These are phyloP conservation scores for Tricladium varicosporioides DNA, from an alignment of 2,329 filamentous ascomycete species.

Conservation along the genomic window DNA sequence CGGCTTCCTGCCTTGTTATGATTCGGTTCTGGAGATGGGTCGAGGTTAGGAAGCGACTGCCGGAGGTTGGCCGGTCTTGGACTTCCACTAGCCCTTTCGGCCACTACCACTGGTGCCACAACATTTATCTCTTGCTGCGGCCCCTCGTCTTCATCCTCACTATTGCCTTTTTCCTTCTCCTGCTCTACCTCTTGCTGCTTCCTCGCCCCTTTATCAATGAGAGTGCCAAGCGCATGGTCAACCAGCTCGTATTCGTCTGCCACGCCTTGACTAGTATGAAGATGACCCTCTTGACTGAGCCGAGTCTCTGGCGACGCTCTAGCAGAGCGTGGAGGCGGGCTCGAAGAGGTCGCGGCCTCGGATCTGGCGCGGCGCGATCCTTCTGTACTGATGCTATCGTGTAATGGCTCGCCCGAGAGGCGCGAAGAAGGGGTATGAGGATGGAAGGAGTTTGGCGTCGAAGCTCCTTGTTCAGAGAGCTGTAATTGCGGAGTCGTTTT, in stretches of 20 bases:
- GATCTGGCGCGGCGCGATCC: too few species aligned
- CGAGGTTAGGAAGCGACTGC: slow-evolving; percentile 14
- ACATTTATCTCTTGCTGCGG: slow-evolving; percentile 11
- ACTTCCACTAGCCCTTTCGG: slow-evolving; percentile 13
- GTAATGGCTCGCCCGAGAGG: too few species aligned
- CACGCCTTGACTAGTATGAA: slow-evolving; percentile 16
- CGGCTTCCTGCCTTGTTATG: slow-evolving; percentile 11
- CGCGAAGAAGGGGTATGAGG: too few species aligned
- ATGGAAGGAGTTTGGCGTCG: too few species aligned
- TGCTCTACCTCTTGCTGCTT: slow-evolving; percentile 12
- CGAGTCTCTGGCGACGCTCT: slow-evolving; percentile 18
- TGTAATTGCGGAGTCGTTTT: too few species aligned
- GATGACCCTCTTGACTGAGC: slow-evolving; percentile 13
- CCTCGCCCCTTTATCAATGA: slow-evolving; percentile 12
- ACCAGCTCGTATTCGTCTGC: slow-evolving; percentile 19
- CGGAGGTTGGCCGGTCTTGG: slow-evolving; percentile 10
- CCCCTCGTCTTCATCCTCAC: not conserved
- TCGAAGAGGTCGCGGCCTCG: slow-evolving; percentile 14
- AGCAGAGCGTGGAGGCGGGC: slow-evolving; percentile 7
- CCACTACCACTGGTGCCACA: slow-evolving; percentile 11
- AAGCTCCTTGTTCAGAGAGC: too few species aligned
- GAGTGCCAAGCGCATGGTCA: slow-evolving; percentile 9
- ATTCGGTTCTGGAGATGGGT: slow-evolving; percentile 17
- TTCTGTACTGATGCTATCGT: too few species aligned
- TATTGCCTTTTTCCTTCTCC: slow-evolving; percentile 1